Base-by-base conservation (phyloP, 345 rosid genomes). In the Euphorbia lathyris region DNA sequence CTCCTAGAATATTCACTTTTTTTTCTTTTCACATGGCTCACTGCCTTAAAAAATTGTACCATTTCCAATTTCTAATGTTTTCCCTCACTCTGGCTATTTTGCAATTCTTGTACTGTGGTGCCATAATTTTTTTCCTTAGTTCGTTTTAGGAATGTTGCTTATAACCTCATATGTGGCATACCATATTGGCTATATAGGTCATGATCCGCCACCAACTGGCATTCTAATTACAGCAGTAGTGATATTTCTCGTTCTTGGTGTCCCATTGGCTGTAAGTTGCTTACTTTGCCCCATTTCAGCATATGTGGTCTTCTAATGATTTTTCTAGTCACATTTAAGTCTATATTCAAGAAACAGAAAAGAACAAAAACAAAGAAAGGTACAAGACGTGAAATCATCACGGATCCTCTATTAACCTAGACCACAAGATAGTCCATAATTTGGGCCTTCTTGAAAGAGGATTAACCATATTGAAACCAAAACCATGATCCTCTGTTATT, bases 121-220 rank as follows among this genome's bases (percentile, higher is more conserved):
- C 34, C 58, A 51, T 48, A 51, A 48, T 45, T 7, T 27, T 17
- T 36, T 27, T n/a, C 22, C 38, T 51, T 13, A n/a, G n/a, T 92
- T 91, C 83, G 92, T 95, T 83, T 88, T 92, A 48, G 79, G 76
- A 30, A 95, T 92, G 99, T n/a, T n/a, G 99, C 85, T 95, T 47
- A 63, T 77, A 9, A 75, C 87, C 25, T 75, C 93, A 51, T 90
- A 79, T 72, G 83, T 86, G 56, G 88, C 97, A 5, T 81, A 66
- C 27, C 85, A 84, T 68, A 32, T 86, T 76, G 84, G 70, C 78
- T 89, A 80, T 64, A 60, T 83, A 63, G 96, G 92, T 68, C 78
- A 68, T 68, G 81, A 74, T 83, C 75, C 69, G 53, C 99, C 98
- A 47, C 96, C 96, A 72, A 56, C 57, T 78, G 83, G 97, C 76